Evolutionary conservation across 1,284 basidiomycete species (phyloP).

Genomic region (Earliella scabrosa): DNA sequence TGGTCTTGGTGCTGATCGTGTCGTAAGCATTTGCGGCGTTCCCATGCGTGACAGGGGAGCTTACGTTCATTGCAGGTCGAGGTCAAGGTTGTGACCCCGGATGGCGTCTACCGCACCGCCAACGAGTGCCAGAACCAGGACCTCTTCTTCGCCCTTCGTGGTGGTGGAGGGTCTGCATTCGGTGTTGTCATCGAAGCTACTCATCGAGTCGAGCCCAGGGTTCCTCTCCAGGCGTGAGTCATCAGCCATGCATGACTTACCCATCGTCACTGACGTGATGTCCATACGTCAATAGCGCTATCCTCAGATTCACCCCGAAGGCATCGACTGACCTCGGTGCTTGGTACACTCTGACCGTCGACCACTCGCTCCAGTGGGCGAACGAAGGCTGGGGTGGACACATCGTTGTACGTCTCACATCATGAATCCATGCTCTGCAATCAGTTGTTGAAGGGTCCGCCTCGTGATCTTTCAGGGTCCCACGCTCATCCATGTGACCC

Average conservation of each 20-base stretch:
- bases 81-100: conserved; percentile 35
- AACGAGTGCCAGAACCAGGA: conserved; percentile 41
- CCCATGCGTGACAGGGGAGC: background rate
- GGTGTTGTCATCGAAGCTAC: conserved; percentile 37
- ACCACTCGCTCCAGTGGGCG: conserved; percentile 45
- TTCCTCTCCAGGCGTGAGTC: conserved; percentile 34
- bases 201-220: conserved; percentile 29
- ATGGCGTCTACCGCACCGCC: conserved; percentile 34
- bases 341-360: conserved; percentile 37
- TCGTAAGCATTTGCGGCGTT: conserved; percentile 18
- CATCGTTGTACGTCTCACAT: conserved; percentile 34
- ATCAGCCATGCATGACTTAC: background rate
- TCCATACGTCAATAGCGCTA: conserved; percentile 16
- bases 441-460: background rate
- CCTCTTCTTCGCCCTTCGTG: conserved; percentile 39
- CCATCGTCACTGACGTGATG: background rate
- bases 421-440: background rate
- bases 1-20: conserved; percentile 45
- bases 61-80: conserved; percentile 13
- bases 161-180: conserved; percentile 35
- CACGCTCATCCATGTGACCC: conserved; percentile 17
- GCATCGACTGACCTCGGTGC: conserved; percentile 17
- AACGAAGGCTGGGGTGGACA: conserved; percentile 59
- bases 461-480: conserved; percentile 13
- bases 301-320: conserved; percentile 22